Evolutionary conservation across 768 basidiomycete genomes (phyloP).

Genomic region (Gelatoporia subvermispora): DNA sequence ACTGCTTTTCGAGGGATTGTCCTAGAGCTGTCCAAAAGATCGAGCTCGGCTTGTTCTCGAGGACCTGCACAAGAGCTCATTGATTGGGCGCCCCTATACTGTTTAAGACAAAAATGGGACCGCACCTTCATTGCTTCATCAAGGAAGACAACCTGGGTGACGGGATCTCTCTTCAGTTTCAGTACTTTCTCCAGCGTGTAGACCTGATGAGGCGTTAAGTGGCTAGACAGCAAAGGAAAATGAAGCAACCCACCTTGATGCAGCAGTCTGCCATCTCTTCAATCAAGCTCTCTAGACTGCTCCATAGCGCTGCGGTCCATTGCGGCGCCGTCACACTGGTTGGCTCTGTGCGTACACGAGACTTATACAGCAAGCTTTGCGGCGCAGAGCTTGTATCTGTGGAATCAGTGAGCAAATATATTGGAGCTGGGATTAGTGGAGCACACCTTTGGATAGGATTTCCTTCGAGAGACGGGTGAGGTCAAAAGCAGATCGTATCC

Average conservation of each 20-base stretch:
- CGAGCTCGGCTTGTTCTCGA: conserved; percentile 89
- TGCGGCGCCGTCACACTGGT: conserved; percentile 84
- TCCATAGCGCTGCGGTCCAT: conserved; percentile 80
- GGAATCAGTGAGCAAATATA: neutral
- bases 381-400: conserved; percentile 20
- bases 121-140: conserved; percentile 82
- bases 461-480: conserved; percentile 83
- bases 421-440: too few relatives aligned
- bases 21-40: conserved; percentile 87
- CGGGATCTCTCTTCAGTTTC: conserved; percentile 78
- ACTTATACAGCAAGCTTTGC: conserved; percentile 61
- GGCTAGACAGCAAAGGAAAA: neutral
- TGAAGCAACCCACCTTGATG: conserved; percentile 58
- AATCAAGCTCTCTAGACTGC: conserved; percentile 72
- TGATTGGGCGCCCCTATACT: neutral
- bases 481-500: conserved; percentile 84
- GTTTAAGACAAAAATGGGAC: neutral
- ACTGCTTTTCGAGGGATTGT: conserved; percentile 75
- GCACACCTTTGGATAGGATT: conserved; percentile 71
- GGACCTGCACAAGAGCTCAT: conserved; percentile 38
- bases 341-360: conserved; percentile 85
- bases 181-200: conserved; percentile 95
- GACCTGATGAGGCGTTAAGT: conserved; percentile 45
- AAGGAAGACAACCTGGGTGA: conserved; percentile 73
- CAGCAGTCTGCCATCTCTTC: conserved; percentile 90